Percentiles rank a stretch among this genome's conserved stretches.
phyloP scores from a whole-genome alignment of 257 asterid genomes.

The Leonotis leonurus region DNA sequence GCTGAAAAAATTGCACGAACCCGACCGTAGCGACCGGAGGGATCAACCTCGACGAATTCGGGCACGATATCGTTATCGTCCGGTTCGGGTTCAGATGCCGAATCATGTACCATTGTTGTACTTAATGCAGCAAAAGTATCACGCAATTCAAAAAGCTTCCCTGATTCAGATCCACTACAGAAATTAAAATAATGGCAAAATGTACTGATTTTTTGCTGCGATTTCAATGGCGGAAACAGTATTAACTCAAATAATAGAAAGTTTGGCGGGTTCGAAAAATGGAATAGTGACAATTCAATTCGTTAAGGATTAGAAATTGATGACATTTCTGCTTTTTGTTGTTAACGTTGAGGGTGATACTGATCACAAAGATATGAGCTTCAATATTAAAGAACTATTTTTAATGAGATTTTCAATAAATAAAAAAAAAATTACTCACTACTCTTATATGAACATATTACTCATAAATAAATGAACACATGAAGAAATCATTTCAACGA shows the following conservation, averaged over 20 bases:
- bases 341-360: no score
- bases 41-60: conserved; percentile 90
- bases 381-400: no score
- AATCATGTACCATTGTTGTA: conserved; percentile 55
- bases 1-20: conserved; percentile 33
- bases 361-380: no score
- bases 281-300: conserved; percentile 5
- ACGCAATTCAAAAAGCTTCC: neutral
- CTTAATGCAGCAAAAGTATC: conserved; percentile 3
- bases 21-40: conserved; percentile 94
- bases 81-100: conserved; percentile 63
- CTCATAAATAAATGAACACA: no score
- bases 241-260: neutral
- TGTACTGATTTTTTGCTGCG: neutral
- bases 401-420: no score
- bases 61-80: conserved; percentile 74
- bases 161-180: conserved; percentile 21
- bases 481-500: no score
- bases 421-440: no score
- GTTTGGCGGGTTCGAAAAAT: neutral
- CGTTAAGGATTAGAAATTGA: conserved; percentile 4
- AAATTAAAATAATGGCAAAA: conserved; percentile 7
- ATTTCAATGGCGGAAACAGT: neutral
- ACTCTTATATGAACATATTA: no score
- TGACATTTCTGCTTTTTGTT: neutral